Conservation (phyloP, 2,329 filamentous ascomycete species). For the Exophiala lecanii-corni region DNA sequence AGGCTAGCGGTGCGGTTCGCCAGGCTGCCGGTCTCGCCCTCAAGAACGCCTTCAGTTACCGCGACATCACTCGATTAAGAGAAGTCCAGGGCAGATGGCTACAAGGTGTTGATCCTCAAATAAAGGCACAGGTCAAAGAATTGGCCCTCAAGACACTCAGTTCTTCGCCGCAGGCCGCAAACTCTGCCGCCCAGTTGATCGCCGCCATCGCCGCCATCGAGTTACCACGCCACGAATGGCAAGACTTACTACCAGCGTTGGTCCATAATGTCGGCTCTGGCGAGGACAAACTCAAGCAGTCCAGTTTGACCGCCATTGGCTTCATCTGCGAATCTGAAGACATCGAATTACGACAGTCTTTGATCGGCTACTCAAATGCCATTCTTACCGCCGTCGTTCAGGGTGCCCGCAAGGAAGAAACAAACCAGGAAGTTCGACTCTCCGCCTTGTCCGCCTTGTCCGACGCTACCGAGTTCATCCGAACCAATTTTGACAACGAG, state of each 20-base stretch:
- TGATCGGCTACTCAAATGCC: conserved; percentile 87
- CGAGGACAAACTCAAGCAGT: conserved; percentile 83
- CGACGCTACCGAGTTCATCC: conserved; percentile 95
- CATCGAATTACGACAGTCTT: conserved; percentile 71
- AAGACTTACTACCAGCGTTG: conserved; percentile 79
- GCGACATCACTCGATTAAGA: conserved; percentile 80
- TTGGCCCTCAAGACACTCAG: conserved; percentile 82
- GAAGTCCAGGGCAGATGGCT: conserved; percentile 94
- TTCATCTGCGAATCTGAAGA: conserved; percentile 98
- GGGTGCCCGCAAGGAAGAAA: conserved; percentile 92
- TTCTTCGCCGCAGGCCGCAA: conserved; percentile 79
- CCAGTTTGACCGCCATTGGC: conserved; percentile 91
- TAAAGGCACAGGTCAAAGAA: conserved; percentile 84
- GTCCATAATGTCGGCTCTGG: conserved; percentile 91
- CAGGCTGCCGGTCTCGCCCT: conserved; percentile 91
- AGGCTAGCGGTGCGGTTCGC: conserved; percentile 75
- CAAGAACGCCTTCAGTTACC: conserved; percentile 96
- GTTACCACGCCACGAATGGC: conserved; percentile 88
- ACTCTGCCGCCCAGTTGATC: conserved; percentile 89
- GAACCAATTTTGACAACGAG: conserved; percentile 98
- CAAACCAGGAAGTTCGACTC: conserved; percentile 82
- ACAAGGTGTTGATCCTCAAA: conserved; percentile 70
- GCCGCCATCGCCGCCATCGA: conserved; percentile 93
- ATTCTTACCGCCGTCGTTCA: conserved; percentile 97
- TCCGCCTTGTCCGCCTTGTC: conserved; percentile 91